A percentile compares a stretch with the other conserved stretches of the same genome.
Conservation (phyloP, 2,329 filamentous ascomycete genomes). For the Ophiostoma sp. region DNA sequence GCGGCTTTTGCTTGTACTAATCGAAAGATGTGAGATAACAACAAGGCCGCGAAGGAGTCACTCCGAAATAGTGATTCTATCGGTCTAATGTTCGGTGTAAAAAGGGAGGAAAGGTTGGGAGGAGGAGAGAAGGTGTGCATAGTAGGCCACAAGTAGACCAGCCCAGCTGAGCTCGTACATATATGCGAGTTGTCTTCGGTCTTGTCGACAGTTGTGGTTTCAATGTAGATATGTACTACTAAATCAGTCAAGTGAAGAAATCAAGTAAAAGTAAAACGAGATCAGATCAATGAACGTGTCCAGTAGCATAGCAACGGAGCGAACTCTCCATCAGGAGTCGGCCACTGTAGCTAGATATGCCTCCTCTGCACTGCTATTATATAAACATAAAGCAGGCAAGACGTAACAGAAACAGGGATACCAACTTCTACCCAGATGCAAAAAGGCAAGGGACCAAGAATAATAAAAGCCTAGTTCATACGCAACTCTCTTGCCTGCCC, state of each 20-base stretch:
- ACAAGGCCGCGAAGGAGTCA: not conserved
- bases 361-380: too few species aligned
- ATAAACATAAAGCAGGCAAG: not conserved
- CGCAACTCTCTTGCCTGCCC: not conserved
- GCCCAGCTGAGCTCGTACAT: slow-evolving; percentile 1
- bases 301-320: not conserved
- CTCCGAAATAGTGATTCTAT: not conserved
- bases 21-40: not conserved
- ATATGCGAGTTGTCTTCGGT: not conserved
- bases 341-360: too few species aligned
- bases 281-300: too few species aligned
- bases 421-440: not conserved
- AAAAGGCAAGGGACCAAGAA: not conserved
- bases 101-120: not conserved
- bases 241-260: too few species aligned
- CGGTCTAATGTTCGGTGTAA: not conserved
- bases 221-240: too few species aligned
- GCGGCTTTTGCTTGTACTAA: not conserved
- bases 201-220: not conserved
- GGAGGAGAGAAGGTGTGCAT: not conserved
- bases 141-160: not conserved
- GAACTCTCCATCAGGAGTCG: not conserved
- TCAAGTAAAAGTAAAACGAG: too few species aligned
- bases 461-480: not conserved
- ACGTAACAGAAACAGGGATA: not conserved